Percentiles rank a stretch among this genome's conserved stretches.
Conservation (phyloP, 768 basidiomycete species). For the Asterophora parasitica region DNA sequence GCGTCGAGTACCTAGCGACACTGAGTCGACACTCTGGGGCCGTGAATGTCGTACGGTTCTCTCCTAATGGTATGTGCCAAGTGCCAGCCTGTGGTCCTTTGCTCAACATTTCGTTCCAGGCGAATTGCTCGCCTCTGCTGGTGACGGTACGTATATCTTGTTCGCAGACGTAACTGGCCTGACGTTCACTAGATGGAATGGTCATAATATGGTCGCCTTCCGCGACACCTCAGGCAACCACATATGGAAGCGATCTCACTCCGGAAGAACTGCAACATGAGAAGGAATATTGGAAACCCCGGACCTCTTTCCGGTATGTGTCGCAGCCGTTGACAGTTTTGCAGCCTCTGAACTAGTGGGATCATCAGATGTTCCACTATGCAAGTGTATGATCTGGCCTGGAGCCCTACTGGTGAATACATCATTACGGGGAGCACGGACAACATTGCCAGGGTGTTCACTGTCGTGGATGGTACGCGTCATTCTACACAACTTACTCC, state of each 20-base stretch:
- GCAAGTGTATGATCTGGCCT: conserved; percentile 97
- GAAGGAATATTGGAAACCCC: conserved; percentile 93
- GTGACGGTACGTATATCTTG: conserved; percentile 69
- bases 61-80: conserved; percentile 73
- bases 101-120: conserved; percentile 39
- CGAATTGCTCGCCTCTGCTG: conserved; percentile 91
- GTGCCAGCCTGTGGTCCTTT: neutral
- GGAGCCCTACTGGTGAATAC: conserved; percentile 94
- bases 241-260: conserved; percentile 79
- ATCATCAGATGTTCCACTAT: conserved; percentile 80
- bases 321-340: neutral
- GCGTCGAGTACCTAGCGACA: conserved; percentile 94
- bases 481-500: neutral
- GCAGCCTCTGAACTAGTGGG: neutral
- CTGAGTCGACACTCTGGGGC: conserved; percentile 89
- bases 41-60: conserved; percentile 95
- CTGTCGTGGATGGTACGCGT: conserved; percentile 61
- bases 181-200: conserved; percentile 74
- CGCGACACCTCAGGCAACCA: conserved; percentile 59
- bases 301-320: conserved; percentile 74
- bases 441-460: conserved; percentile 85
- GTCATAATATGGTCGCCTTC: conserved; percentile 94
- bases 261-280: conserved; percentile 81
- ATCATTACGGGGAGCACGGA: conserved; percentile 97
- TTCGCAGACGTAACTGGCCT: conserved; percentile 2